phyloP scores from a whole-genome alignment of 768 basidiomycete genomes.

The Xerocomellus amylosporus region DNA sequence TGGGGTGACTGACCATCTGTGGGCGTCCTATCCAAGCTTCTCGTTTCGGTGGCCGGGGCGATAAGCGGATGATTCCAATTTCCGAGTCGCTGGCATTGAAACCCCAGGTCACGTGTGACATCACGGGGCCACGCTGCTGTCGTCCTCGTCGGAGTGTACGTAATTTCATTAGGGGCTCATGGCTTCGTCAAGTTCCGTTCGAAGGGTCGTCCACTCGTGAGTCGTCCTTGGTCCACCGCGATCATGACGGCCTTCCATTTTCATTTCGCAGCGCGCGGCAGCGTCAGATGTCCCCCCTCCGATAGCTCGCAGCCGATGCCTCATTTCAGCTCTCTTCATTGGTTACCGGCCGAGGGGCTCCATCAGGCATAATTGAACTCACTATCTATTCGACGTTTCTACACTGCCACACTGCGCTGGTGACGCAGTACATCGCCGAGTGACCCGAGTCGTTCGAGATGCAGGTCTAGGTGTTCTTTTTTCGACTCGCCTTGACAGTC shows the following conservation, averaged over 20 bases:
- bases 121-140: background rate
- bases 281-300: conserved; percentile 4
- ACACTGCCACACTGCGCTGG: background rate
- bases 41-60: background rate
- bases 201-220: conserved; percentile 12
- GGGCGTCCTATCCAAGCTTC: background rate
- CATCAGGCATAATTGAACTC: conserved; percentile 5
- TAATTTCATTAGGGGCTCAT: background rate
- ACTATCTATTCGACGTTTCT: background rate
- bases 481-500: background rate
- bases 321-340: conserved; percentile 9
- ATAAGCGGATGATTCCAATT: conserved; percentile 19
- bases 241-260: conserved; percentile 21
- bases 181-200: conserved; percentile 13
- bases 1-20: conserved; percentile 25
- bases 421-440: background rate
- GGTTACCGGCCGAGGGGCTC: conserved; percentile 2
- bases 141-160: background rate
- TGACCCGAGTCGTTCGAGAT: background rate
- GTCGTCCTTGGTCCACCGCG: background rate
- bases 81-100: conserved; percentile 22
- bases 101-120: conserved; percentile 19
- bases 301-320: conserved; percentile 16
- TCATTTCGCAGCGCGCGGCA: conserved; percentile 13
- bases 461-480: background rate